A percentile compares a stretch with the other conserved stretches of the same genome.
phyloP scores from a whole-genome alignment of 805 yeast genomes.

The Cyberlindnera euphorbiae region DNA sequence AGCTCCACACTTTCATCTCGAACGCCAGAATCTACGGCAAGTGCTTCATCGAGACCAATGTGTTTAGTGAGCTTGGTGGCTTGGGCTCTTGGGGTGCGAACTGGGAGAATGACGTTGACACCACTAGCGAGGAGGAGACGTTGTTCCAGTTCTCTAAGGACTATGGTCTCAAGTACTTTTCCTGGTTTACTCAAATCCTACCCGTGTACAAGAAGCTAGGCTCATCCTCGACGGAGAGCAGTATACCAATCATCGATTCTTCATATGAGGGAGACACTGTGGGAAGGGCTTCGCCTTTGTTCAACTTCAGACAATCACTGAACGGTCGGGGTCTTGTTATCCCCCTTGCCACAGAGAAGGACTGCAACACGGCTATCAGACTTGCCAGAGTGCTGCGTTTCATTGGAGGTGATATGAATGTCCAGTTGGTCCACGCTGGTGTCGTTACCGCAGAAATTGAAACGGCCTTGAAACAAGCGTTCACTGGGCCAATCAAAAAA shows the following conservation, averaged over 20 bases:
- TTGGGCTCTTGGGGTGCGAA: slow-evolving; percentile 2
- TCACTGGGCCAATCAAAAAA: slow-evolving; percentile 4
- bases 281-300: slow-evolving; percentile 26
- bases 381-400: slow-evolving; percentile 39
- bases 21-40: slow-evolving; percentile 21
- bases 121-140: slow-evolving; percentile 3
- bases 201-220: slow-evolving; percentile 31
- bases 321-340: slow-evolving; percentile 52
- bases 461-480: slow-evolving; percentile 3
- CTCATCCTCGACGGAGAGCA: slow-evolving; percentile 24
- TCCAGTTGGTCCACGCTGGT: slow-evolving; percentile 37
- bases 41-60: slow-evolving; percentile 18
- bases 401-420: slow-evolving; percentile 31
- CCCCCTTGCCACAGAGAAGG: slow-evolving; percentile 40
- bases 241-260: slow-evolving; percentile 25
- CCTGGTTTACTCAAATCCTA: slow-evolving; percentile 34
- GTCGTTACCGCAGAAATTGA: slow-evolving; percentile 26
- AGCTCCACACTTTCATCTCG: slow-evolving; percentile 12
- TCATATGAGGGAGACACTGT: slow-evolving; percentile 4
- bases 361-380: slow-evolving; percentile 37
- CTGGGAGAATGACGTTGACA: slow-evolving; percentile 12
- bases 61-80: slow-evolving; percentile 10
- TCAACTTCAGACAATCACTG: slow-evolving; percentile 22
- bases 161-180: slow-evolving; percentile 33
- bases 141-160: slow-evolving; percentile 25